phyloP scores from a whole-genome alignment of 257 asterid species.

The Echites panduratus region DNA sequence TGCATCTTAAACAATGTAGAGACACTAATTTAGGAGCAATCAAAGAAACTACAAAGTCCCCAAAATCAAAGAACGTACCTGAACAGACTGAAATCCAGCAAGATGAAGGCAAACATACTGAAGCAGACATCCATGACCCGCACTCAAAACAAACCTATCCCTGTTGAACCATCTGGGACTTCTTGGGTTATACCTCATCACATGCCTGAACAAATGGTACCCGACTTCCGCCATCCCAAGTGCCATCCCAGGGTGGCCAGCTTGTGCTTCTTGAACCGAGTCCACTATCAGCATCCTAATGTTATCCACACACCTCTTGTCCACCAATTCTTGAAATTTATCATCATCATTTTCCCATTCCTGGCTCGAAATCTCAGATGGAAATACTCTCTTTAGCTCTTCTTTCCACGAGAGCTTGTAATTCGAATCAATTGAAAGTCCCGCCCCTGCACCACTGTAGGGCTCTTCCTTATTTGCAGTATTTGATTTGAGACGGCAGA shows the following conservation, averaged over 20 bases:
- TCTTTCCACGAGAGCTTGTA: conserved; percentile 36
- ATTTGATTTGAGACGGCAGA: conserved; percentile 6
- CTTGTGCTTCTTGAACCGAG: conserved; percentile 39
- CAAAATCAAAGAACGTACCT: conserved; percentile 24
- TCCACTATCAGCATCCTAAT: conserved; percentile 49
- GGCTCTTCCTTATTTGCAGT: conserved; percentile 5
- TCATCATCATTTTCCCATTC: conserved; percentile 25
- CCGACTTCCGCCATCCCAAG: conserved; percentile 47
- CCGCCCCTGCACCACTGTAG: background rate
- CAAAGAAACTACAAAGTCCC: background rate
- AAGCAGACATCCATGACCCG: conserved; percentile 56
- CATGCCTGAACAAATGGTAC: conserved; percentile 40
- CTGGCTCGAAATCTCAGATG: conserved; percentile 12
- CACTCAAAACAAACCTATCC: conserved; percentile 55
- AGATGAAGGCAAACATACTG: conserved; percentile 61
- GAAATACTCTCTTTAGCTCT: conserved; percentile 30
- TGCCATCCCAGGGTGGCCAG: conserved; percentile 65
- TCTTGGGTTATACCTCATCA: conserved; percentile 30
- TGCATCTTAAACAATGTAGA: background rate
- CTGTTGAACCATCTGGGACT: conserved; percentile 47
- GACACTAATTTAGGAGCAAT: background rate
- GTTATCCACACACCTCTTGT: conserved; percentile 39
- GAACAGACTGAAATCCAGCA: conserved; percentile 48
- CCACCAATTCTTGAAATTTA: conserved; percentile 37
- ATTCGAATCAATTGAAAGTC: conserved; percentile 17